Base-by-base conservation (phyloP, 208 protist species). In the Zelonia costaricensis region DNA sequence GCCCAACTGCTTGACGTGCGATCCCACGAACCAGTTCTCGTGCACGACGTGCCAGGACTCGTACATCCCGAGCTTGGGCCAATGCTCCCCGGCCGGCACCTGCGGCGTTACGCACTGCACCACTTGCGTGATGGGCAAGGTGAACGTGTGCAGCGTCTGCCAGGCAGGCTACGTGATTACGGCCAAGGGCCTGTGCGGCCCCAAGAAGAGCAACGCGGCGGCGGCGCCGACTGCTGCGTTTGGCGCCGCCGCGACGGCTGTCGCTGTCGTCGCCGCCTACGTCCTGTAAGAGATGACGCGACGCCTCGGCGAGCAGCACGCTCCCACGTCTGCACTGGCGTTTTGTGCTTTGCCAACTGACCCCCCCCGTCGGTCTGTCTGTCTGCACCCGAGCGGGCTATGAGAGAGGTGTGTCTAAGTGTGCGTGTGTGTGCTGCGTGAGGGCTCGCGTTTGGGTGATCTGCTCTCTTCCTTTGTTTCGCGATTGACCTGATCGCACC, bases 51-150 rank as follows among this genome's bases (percentile, higher is more conserved):
- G 54, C 54, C 2, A 40, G 3, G 8, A n/a, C 20, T 5, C 3
- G 28, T 60, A 49, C 42, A 39, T 60, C 42, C 36, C 13, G 18
- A 39, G 4, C 42, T n/a, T 25, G 20, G 42, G 54, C 42, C 38
- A 47, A 42, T 60, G 54, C 30, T 7, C 8, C 4, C 42, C 54
- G 54, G n/a, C 38, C 38, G 46, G 38, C 38, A 47, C 44, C 54
- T 60, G 54, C 42, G 54, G 54, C 28, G 54, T 60, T 6, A 49
- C 54, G 54, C 36, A 60, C 54, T 60, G 54, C 27, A 10, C 10
- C 9, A 6, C 16, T 38, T 60, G 54, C 27, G 54, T 49, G 54
- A n/a, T 2, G 12, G 42, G 42, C 42, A 35, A 28, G 9, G 22
- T 30, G n/a, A 49, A 12, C 40, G 5, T 13, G 25, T 60, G 54